A percentile compares a stretch with the other conserved stretches of the same genome.
Evolutionary conservation across 345 rosid species (phyloP).

Genomic region (Populus davidiana): DNA sequence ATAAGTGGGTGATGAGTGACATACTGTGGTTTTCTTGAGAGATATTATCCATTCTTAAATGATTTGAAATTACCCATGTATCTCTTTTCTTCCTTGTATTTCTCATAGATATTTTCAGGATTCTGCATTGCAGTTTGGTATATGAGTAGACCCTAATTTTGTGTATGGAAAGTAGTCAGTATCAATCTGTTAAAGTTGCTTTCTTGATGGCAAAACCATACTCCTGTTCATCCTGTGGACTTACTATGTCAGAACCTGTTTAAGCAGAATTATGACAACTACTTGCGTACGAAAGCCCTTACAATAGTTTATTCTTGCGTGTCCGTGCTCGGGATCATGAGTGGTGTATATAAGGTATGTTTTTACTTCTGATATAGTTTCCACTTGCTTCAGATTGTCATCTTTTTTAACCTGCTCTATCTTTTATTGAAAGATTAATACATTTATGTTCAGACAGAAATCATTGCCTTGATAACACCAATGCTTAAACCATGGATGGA

Average conservation of each 20-base stretch:
- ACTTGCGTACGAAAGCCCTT: constrained; percentile 71
- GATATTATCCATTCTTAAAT: too few relatives aligned
- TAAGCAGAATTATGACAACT: constrained; percentile 67
- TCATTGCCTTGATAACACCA: constrained; percentile 50
- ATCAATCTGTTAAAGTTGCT: not conserved
- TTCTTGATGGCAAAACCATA: constrained; percentile 1
- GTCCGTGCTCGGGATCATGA: constrained; percentile 75
- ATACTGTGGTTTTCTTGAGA: too few relatives aligned
- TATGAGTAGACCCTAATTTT: not conserved
- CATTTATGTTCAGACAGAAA: constrained; percentile 64
- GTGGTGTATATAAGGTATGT: constrained; percentile 77
- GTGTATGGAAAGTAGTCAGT: not conserved
- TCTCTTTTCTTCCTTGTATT: too few relatives aligned
- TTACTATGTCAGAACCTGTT: constrained; percentile 7
- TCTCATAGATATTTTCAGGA: too few relatives aligned
- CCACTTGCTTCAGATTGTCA: constrained; percentile 6
- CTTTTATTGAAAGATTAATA: constrained; percentile 33
- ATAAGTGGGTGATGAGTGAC: too few relatives aligned
- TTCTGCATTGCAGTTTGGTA: not conserved
- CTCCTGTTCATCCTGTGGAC: constrained; percentile 9
- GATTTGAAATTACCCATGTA: too few relatives aligned
- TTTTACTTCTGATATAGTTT: constrained; percentile 7
- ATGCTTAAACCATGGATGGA: constrained; percentile 74
- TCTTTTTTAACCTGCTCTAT: constrained; percentile 22
- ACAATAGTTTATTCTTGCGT: constrained; percentile 75